A percentile compares a stretch with the other conserved stretches of the same genome.
Conservation (phyloP, 1,284 basidiomycete genomes). For the Omphalotus olearius region DNA sequence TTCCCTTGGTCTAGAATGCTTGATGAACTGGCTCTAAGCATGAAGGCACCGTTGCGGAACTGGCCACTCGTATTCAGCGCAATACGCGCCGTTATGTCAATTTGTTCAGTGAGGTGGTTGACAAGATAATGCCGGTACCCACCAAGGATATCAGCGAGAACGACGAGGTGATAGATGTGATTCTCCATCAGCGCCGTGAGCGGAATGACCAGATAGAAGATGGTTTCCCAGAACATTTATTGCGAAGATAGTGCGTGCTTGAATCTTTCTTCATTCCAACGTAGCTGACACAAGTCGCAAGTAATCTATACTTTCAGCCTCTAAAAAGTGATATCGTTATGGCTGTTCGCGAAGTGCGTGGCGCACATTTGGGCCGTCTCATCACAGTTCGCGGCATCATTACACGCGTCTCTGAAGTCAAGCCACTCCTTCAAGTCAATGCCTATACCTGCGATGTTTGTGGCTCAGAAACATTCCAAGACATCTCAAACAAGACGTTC, state of each 20-base stretch:
- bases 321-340: conserved; percentile 69
- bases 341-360: conserved; percentile 90
- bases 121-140: conserved; percentile 82
- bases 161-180: conserved; percentile 92
- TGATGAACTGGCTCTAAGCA: conserved; percentile 34
- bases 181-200: conserved; percentile 89
- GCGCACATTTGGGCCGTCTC: conserved; percentile 82
- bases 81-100: conserved; percentile 92
- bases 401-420: conserved; percentile 98
- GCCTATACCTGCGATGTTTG: conserved; percentile 99
- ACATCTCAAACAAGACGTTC: conserved; percentile 92
- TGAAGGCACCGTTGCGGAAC: conserved; percentile 60
- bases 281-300: conserved; percentile 30
- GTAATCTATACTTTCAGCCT: conserved; percentile 93
- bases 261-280: not conserved
- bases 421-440: conserved; percentile 94
- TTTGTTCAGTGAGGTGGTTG: conserved; percentile 89
- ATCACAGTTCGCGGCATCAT: conserved; percentile 98
- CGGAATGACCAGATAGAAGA: conserved; percentile 73
- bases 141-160: conserved; percentile 86
- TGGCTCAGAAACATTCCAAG: conserved; percentile 98
- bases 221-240: conserved; percentile 85
- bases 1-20: conserved; percentile 9
- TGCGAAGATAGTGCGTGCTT: conserved; percentile 86
- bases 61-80: conserved; percentile 72